Conservation (phyloP, 2,329 filamentous ascomycete species). For the Aureobasidium lini region DNA sequence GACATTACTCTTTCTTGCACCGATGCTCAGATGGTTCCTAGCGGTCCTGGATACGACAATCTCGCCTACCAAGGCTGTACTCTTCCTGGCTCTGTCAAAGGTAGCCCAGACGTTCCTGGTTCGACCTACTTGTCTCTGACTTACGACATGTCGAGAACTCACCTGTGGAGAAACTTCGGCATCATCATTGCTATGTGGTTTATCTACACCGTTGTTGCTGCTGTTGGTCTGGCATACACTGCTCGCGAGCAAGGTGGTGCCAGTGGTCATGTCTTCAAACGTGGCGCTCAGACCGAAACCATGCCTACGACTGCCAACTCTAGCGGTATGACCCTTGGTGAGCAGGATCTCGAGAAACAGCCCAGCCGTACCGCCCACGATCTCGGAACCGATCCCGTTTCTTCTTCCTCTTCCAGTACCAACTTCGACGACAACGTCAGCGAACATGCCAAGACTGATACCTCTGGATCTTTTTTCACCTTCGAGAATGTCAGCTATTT, state of each 20-base stretch:
- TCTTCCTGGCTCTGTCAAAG: conserved; percentile 49
- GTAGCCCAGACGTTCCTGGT: conserved; percentile 46
- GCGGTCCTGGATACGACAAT: conserved; percentile 26
- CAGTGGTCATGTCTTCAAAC: conserved; percentile 14
- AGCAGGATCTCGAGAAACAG: conserved; percentile 11
- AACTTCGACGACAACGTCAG: neutral
- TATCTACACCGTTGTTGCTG: conserved; percentile 21
- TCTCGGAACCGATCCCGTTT: neutral
- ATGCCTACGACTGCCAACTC: neutral
- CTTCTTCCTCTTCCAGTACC: neutral
- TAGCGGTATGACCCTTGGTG: neutral
- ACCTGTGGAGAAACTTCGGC: conserved; percentile 55
- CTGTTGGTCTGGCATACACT: conserved; percentile 7
- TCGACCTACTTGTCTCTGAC: conserved; percentile 46
- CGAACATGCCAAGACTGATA: neutral
- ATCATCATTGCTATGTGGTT: conserved; percentile 44
- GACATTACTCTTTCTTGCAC: conserved; percentile 48
- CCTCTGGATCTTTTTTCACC: conserved; percentile 16
- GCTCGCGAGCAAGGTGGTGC: conserved; percentile 11
- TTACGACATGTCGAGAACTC: conserved; percentile 50
- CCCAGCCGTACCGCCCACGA: conserved; percentile 5
- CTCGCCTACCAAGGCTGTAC: conserved; percentile 52
- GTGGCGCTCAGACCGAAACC: neutral
- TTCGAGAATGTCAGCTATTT: conserved; percentile 52
- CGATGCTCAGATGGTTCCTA: conserved; percentile 40